phyloP scores from a whole-genome alignment of 139 green algal genomes.

The Asterochloris sp. region DNA sequence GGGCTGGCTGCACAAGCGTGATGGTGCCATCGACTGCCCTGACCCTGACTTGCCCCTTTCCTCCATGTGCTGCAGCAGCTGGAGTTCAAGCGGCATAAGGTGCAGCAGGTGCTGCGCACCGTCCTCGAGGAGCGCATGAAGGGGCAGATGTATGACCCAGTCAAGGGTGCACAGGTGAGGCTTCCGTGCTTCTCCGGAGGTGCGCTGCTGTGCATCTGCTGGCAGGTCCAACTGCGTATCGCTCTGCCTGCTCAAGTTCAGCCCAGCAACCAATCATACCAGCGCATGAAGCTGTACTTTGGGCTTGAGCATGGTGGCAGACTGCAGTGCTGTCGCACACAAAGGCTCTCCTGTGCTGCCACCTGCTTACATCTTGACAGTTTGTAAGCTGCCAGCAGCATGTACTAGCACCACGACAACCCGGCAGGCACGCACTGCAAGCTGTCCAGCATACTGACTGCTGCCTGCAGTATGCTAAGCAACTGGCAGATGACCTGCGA shows the following conservation, averaged over 20 bases:
- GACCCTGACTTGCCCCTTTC: not conserved
- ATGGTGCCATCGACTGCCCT: not conserved
- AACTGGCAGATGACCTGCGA: constrained; percentile 49
- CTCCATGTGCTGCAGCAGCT: not conserved
- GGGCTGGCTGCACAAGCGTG: not conserved
- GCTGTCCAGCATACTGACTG: not conserved
- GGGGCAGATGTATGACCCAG: constrained; percentile 76
- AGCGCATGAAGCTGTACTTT: too few species aligned
- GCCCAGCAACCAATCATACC: not conserved
- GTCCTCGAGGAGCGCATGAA: constrained; percentile 68
- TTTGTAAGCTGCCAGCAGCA: too few species aligned
- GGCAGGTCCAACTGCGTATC: too few species aligned
- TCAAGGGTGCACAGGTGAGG: constrained; percentile 69
- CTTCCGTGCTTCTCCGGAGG: constrained; percentile 7
- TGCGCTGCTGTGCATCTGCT: too few species aligned
- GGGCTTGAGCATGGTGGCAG: too few species aligned
- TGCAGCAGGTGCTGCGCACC: constrained; percentile 59
- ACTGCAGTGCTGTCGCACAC: too few species aligned
- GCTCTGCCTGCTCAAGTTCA: not conserved
- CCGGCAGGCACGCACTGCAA: too few species aligned
- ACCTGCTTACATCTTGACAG: too few species aligned
- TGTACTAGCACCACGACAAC: too few species aligned
- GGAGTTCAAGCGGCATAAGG: constrained; percentile 53
- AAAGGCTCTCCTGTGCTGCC: too few species aligned
- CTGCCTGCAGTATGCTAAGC: constrained; percentile 33